Conservation (phyloP, 2,329 filamentous ascomycete genomes). For the Fusarium sororula region DNA sequence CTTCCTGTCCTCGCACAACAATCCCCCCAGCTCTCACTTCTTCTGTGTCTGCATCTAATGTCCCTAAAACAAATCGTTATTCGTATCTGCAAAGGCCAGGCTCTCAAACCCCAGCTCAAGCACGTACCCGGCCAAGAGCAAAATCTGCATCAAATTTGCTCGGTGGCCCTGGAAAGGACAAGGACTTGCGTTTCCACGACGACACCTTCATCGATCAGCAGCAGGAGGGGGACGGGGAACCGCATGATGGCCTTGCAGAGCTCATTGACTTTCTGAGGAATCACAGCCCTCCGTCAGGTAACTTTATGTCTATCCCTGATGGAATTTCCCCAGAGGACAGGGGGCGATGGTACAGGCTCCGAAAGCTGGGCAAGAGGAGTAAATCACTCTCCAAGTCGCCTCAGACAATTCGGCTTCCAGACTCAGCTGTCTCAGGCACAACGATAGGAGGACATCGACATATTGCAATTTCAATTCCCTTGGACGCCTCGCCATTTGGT, state of each 20-base stretch:
- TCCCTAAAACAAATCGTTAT: slow-evolving; percentile 1
- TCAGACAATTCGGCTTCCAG: slow-evolving; percentile 56
- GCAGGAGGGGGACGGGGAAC: slow-evolving; percentile 15
- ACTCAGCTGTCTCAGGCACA: slow-evolving; percentile 63
- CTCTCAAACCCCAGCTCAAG: slow-evolving; percentile 1
- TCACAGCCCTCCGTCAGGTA: slow-evolving; percentile 58
- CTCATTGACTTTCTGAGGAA: slow-evolving; percentile 61
- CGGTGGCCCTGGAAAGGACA: slow-evolving; percentile 16
- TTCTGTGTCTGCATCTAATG: neutral
- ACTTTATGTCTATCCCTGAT: slow-evolving; percentile 59
- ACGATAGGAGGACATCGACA: slow-evolving; percentile 64
- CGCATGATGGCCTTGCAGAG: slow-evolving; percentile 45
- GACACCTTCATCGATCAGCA: slow-evolving; percentile 32
- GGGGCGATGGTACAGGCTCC: slow-evolving; percentile 55
- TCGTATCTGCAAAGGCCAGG: slow-evolving; percentile 2
- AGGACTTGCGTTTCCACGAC: slow-evolving; percentile 33
- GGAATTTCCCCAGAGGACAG: slow-evolving; percentile 43
- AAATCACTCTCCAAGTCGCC: slow-evolving; percentile 46
- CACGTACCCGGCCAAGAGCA: slow-evolving; percentile 35
- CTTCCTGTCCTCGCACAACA: slow-evolving; percentile 29
- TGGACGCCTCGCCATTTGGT: slow-evolving; percentile 58
- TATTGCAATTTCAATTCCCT: slow-evolving; percentile 69
- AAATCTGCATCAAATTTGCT: slow-evolving; percentile 38
- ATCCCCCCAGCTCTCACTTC: slow-evolving; percentile 16
- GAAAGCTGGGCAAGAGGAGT: slow-evolving; percentile 50